These are phyloP conservation scores for Leccinum truebloodii DNA, from an alignment of 768 basidiomycete species.

Conservation along the genomic window DNA sequence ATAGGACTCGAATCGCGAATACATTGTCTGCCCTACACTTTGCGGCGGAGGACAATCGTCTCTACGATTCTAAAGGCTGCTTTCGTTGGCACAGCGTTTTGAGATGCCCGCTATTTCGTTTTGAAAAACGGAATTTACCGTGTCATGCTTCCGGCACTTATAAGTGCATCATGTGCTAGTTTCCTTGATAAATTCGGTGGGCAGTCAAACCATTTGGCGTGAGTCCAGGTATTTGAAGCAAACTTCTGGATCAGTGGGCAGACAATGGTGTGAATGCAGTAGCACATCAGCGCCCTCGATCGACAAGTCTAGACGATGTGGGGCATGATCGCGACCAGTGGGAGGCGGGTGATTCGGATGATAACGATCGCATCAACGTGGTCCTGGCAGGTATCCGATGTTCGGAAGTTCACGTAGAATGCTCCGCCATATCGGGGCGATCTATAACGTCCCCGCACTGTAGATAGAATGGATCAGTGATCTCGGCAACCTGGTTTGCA, in stretches of 20 bases:
- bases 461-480: neutral
- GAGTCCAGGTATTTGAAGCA: neutral
- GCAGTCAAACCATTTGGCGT: neutral
- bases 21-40: neutral
- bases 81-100: too few species aligned
- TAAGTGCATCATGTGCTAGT: neutral
- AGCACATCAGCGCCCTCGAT: neutral
- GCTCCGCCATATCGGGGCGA: neutral
- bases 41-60: too few species aligned
- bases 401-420: neutral
- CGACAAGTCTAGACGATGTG: neutral
- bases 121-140: too few species aligned
- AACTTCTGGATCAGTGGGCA: too few species aligned
- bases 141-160: too few species aligned
- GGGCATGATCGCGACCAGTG: neutral
- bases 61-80: too few species aligned
- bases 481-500: neutral
- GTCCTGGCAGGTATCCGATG: too few species aligned
- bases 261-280: neutral
- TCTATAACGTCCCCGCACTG: neutral
- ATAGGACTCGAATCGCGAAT: neutral
- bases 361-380: neutral
- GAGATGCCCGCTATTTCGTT: too few species aligned
- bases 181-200: neutral
- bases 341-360: neutral